phyloP scores from a whole-genome alignment of 345 rosid species.

The Eucalyptus erythrocorys region DNA sequence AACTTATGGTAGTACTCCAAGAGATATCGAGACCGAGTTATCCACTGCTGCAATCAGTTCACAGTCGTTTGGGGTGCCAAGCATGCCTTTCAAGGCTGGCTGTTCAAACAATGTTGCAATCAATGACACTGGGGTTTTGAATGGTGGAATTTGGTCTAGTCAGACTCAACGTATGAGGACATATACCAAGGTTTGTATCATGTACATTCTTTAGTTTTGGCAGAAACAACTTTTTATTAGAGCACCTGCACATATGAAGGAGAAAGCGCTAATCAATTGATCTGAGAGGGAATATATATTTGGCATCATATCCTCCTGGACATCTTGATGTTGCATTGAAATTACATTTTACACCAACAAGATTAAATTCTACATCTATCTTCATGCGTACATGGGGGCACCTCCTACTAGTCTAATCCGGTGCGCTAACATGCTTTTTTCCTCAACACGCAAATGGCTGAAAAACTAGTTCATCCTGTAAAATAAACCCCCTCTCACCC shows the following conservation, averaged over 20 bases:
- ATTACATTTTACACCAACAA: not conserved
- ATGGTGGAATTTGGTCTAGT: conserved; percentile 71
- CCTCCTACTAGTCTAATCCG: not conserved
- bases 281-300: not conserved
- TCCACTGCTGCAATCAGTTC: conserved; percentile 81
- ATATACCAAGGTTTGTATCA: conserved; percentile 69
- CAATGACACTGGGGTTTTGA: conserved; percentile 64
- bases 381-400: not conserved
- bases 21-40: conserved; percentile 85
- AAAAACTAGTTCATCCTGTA: not conserved
- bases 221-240: not conserved
- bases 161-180: conserved; percentile 92
- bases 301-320: not conserved
- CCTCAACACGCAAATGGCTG: not conserved
- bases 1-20: conserved; percentile 62
- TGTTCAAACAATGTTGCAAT: conserved; percentile 69
- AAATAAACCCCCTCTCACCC: not conserved
- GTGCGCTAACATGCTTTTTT: not conserved
- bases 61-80: conserved; percentile 89
- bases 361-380: not conserved
- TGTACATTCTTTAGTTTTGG: not conserved
- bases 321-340: not conserved
- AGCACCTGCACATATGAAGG: not conserved
- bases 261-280: not conserved
- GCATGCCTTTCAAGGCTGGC: conserved; percentile 58